Evolutionary conservation across 805 yeast species (phyloP), one percentile per base, ranked within the genome.

Genomic region (Candida glaebosa): DNA sequence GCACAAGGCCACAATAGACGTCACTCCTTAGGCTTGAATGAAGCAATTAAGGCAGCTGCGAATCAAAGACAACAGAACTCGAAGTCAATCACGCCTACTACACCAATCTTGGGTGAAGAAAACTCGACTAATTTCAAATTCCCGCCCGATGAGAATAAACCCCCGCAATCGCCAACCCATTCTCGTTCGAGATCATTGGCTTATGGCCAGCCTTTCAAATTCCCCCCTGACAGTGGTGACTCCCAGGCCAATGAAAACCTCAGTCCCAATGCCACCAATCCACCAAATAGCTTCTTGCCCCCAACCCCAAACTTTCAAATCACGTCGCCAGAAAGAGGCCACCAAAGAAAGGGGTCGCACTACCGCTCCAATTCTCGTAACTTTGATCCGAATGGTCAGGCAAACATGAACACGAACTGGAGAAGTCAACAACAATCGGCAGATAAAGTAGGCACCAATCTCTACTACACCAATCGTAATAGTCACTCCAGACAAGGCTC

Each of bases 21-120:
- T 60, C 98, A 91, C 60, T 89, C 97, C 0, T 69, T 91, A 45
- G 97, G 95, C 2, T 71, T 91, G 43, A 82, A 82, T 40, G 99
- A 91, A 64, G 98, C 98, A 9, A 89, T 87, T 54, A 83, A 83
- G 51, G 97, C 97, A 5, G 99, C 99, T n/a, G 96, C 96, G 3
- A 82, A 82, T 50, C 93, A 87, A 58, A 76, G 89, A 60, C 70
- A 65, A 45, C 57, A 59, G 28, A 69, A 69, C 48, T 52, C 65
- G 49, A 54, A 60, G 18, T 53, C 71, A 2, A 58, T 63, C 38
- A 57, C 61, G 25, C 44, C 63, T 7, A 53, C 61, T 4, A 50
- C 59, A 4, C 39, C 49, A 79, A 47, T 82, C 80, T 53, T 87
- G 87, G 14, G 72, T 71, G 65, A 67, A 19, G 39, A 37, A 35